Evolutionary conservation across 2,329 filamentous ascomycete genomes (phyloP).

Genomic region (Penicillium olsonii): DNA sequence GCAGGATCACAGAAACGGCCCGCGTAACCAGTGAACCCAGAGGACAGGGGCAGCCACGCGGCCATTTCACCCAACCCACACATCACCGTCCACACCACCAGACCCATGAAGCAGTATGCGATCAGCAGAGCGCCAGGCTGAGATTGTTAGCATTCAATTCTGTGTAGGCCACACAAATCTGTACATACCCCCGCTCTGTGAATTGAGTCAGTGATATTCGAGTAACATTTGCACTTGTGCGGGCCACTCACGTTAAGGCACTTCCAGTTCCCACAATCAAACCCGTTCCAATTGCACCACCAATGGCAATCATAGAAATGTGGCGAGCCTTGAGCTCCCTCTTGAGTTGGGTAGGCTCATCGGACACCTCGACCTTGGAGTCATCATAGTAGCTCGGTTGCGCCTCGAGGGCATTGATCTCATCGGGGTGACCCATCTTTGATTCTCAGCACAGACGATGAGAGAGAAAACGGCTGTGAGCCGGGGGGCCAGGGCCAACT

Average conservation of each 20-base stretch:
- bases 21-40: slow-evolving; percentile 43
- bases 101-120: slow-evolving; percentile 35
- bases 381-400: slow-evolving; percentile 5
- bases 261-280: slow-evolving; percentile 40
- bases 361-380: slow-evolving; percentile 4
- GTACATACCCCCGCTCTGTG: slow-evolving; percentile 7
- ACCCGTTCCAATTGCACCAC: slow-evolving; percentile 41
- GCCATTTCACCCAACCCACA: slow-evolving; percentile 46
- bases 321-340: slow-evolving; percentile 14
- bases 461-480: neutral
- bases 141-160: slow-evolving; percentile 21
- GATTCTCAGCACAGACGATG: neutral
- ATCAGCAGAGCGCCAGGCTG: slow-evolving; percentile 38
- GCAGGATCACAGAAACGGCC: slow-evolving; percentile 49
- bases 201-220: neutral
- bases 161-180: neutral
- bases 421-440: slow-evolving; percentile 13
- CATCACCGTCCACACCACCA: slow-evolving; percentile 35
- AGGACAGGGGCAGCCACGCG: slow-evolving; percentile 42
- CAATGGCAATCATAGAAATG: slow-evolving; percentile 36
- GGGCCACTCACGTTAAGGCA: slow-evolving; percentile 4
- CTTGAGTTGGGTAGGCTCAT: slow-evolving; percentile 8
- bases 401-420: slow-evolving; percentile 14
- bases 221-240: neutral
- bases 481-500: neutral